These are phyloP conservation scores for Colletotrichum ledebouriae DNA, from an alignment of 2,329 filamentous ascomycete species.

Conservation along the genomic window DNA sequence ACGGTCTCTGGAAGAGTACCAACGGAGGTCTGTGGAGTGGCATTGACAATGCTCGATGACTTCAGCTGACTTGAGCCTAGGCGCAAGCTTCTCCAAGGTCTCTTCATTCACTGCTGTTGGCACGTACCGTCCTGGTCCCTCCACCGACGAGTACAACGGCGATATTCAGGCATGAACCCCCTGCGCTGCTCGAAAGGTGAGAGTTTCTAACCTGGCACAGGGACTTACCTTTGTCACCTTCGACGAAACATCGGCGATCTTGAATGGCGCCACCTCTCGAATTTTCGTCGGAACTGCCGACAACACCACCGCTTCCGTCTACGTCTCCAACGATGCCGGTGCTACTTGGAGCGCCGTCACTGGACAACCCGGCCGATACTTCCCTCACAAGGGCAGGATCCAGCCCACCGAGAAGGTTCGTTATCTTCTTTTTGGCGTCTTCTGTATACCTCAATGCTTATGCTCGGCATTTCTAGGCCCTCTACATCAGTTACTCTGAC, in stretches of 20 bases:
- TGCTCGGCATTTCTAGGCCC: slow-evolving; percentile 55
- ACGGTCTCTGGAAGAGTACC: slow-evolving; percentile 70
- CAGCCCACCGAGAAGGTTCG: slow-evolving; percentile 64
- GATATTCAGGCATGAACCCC: slow-evolving; percentile 52
- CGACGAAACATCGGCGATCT: slow-evolving; percentile 62
- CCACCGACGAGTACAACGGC: slow-evolving; percentile 57
- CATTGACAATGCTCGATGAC: slow-evolving; percentile 59
- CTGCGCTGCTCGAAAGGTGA: no score
- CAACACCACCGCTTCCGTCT: slow-evolving; percentile 65
- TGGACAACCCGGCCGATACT: slow-evolving; percentile 63
- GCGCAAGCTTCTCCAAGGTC: slow-evolving; percentile 65
- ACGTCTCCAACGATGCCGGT: slow-evolving; percentile 67
- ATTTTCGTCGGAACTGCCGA: slow-evolving; percentile 71
- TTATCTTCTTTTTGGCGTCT: slow-evolving; percentile 58
- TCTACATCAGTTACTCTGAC: slow-evolving; percentile 69
- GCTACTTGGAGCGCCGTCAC: slow-evolving; percentile 64
- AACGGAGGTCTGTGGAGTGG: slow-evolving; percentile 66
- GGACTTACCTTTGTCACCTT: slow-evolving; percentile 69
- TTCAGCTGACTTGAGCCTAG: slow-evolving; percentile 57
- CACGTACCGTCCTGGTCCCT: slow-evolving; percentile 61
- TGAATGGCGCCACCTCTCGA: slow-evolving; percentile 63
- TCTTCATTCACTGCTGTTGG: slow-evolving; percentile 67
- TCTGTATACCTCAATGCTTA: slow-evolving; percentile 66
- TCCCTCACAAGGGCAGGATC: slow-evolving; percentile 68
- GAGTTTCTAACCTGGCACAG: slow-evolving; percentile 53